phyloP scores from a whole-genome alignment of 129 eudicot genomes.

The sunflower (Helianthus annuus) region HanXRQr2.0-SUNRISE NC_035438.2:65418445-65418944 shows the following conservation, averaged over 20 bases:
- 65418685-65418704: conserved; percentile 93
- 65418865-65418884: conserved; percentile 87
- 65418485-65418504: conserved; percentile 98
- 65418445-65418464: conserved; percentile 80
- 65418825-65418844: neutral
- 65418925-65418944: conserved; percentile 75
- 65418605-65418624: no score
- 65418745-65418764: conserved; percentile 87
- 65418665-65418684: conserved; percentile 91
- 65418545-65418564: conserved; percentile 82
- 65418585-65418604: no score
- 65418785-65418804: neutral
- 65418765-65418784: conserved; percentile 14
- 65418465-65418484: conserved; percentile 96
- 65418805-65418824: neutral
- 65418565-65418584: no score
- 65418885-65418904: conserved; percentile 82
- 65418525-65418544: conserved; percentile 97
- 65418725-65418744: conserved; percentile 99
- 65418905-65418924: conserved; percentile 80
- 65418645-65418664: conserved; percentile 60
- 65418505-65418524: conserved; percentile 90
- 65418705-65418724: conserved; percentile 90
- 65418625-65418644: neutral
- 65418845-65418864: conserved; percentile 91